Percentiles rank a stretch among this genome's conserved stretches.
These are phyloP conservation scores for Fusarium newnesense DNA, from an alignment of 2,329 filamentous ascomycete genomes.

Conservation along the genomic window DNA sequence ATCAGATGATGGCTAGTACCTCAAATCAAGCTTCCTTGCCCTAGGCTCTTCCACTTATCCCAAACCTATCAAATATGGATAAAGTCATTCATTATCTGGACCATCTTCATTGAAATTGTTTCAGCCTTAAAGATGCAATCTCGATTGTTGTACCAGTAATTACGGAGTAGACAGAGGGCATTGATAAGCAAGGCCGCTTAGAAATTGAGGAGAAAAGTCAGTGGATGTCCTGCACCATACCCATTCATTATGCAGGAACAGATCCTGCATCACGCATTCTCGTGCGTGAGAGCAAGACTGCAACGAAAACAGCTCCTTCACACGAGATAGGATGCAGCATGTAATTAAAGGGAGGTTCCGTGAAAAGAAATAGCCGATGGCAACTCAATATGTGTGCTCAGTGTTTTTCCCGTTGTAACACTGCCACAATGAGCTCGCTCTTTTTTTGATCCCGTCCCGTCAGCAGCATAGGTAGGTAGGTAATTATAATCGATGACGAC, in stretches of 20 bases:
- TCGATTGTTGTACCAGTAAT: constrained; percentile 26
- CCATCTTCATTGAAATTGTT: constrained; percentile 15
- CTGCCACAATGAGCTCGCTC: neutral
- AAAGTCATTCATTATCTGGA: neutral
- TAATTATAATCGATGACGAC: constrained; percentile 34
- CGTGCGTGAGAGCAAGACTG: neutral
- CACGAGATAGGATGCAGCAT: neutral
- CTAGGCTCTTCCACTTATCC: constrained; percentile 1
- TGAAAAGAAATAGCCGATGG: neutral
- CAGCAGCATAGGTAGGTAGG: neutral
- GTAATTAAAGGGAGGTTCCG: neutral
- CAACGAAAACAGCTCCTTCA: neutral
- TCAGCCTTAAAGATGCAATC: constrained; percentile 32
- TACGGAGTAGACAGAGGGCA: constrained; percentile 10
- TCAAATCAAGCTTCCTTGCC: neutral
- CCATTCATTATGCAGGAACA: constrained; percentile 30
- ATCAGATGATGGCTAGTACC: neutral
- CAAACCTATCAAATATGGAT: neutral
- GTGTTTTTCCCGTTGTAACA: neutral
- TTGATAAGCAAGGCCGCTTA: constrained; percentile 1
- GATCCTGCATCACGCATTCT: constrained; percentile 17
- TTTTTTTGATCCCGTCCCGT: neutral
- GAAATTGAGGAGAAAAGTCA: constrained; percentile 1
- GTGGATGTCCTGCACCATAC: neutral
- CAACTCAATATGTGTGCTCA: neutral